phyloP scores from a whole-genome alignment of 805 yeast genomes.

The Saccharomycopsis schoenii region DNA sequence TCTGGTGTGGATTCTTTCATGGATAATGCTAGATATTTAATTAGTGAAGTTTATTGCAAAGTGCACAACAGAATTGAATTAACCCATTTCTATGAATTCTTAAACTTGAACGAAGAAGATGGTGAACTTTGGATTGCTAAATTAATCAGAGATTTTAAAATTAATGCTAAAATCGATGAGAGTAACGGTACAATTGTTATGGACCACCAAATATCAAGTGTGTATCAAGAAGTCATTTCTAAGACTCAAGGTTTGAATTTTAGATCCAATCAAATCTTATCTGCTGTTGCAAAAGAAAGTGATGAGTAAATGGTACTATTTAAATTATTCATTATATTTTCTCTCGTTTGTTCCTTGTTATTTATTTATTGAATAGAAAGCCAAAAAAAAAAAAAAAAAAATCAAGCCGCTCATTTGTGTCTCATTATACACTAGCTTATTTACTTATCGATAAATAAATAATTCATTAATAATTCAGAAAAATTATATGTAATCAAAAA shows the following conservation, averaged over 20 bases:
- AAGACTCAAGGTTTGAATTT: slow-evolving; percentile 56
- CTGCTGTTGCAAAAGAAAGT: slow-evolving; percentile 31
- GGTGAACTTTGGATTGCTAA: slow-evolving; percentile 44
- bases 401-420: not conserved
- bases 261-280: slow-evolving; percentile 47
- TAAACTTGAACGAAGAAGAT: slow-evolving; percentile 36
- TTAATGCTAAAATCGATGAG: slow-evolving; percentile 46
- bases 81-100: slow-evolving; percentile 32
- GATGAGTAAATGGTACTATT: not conserved
- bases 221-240: slow-evolving; percentile 60
- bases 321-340: not conserved
- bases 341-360: not conserved
- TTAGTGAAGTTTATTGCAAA: slow-evolving; percentile 44
- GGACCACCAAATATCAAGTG: slow-evolving; percentile 43
- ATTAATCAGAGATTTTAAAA: slow-evolving; percentile 38
- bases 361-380: not conserved
- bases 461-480: not conserved
- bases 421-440: not conserved
- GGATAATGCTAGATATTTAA: slow-evolving; percentile 39
- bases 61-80: slow-evolving; percentile 43
- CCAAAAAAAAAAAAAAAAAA: not conserved
- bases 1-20: slow-evolving; percentile 32
- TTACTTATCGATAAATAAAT: not conserved
- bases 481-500: not conserved
- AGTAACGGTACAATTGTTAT: slow-evolving; percentile 42